Percentiles rank a stretch among this genome's conserved stretches.
Conservation (phyloP, 129 eudicot species). For the Deinandra increscens region DNA sequence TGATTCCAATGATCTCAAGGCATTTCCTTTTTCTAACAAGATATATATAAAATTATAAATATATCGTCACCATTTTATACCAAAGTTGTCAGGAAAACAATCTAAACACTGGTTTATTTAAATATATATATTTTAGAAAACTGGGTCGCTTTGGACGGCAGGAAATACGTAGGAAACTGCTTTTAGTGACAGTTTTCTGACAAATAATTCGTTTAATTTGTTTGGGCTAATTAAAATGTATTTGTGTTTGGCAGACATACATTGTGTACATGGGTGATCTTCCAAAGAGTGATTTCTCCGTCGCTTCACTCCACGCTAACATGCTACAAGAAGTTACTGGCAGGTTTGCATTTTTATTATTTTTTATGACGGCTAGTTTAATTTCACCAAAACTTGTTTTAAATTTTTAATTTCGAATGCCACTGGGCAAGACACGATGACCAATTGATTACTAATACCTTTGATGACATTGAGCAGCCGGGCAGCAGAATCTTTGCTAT, state of each 20-base stretch:
- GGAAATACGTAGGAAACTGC: too few relatives aligned
- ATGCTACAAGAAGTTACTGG: conserved; percentile 61
- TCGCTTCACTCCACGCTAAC: conserved; percentile 45
- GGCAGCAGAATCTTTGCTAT: conserved; percentile 54
- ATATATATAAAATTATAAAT: not conserved
- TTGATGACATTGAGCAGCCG: conserved; percentile 32
- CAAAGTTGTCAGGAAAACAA: not conserved
- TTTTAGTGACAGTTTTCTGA: too few relatives aligned
- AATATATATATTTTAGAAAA: too few relatives aligned
- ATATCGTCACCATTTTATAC: not conserved
- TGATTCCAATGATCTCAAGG: conserved; percentile 34
- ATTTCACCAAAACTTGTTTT: not conserved
- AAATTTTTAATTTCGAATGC: not conserved
- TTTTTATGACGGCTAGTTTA: not conserved
- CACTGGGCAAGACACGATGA: not conserved
- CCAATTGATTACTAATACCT: not conserved
- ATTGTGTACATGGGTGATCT: conserved; percentile 79
- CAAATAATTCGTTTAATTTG: not conserved
- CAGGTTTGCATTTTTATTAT: conserved; percentile 35
- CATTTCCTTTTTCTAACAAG: conserved; percentile 7
- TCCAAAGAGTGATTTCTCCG: conserved; percentile 46
- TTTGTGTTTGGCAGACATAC: conserved; percentile 41
- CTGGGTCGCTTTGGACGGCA: too few relatives aligned
- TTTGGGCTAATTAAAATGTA: not conserved
- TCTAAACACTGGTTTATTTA: not conserved